Conservation (phyloP, 345 rosid genomes). For the Iberis pinnata region DNA sequence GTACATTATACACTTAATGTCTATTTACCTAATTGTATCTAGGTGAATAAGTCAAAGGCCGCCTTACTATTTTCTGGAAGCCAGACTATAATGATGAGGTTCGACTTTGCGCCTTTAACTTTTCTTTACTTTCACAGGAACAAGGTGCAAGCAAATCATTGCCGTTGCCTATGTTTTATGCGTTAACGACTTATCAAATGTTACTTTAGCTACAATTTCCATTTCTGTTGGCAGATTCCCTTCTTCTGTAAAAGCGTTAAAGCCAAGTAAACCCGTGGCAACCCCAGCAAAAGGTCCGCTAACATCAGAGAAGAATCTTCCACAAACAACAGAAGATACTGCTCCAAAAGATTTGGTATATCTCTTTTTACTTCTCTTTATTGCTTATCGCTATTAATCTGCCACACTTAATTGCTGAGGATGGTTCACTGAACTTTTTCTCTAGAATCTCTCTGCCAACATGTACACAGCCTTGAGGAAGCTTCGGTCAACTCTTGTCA, state of each 20-base stretch:
- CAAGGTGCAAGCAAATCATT: conserved; percentile 7
- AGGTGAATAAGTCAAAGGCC: conserved; percentile 80
- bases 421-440: conserved; percentile 11
- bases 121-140: conserved; percentile 12
- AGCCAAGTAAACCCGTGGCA: conserved; percentile 45
- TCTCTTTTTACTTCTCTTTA: conserved; percentile 8
- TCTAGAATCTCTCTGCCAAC: conserved; percentile 67
- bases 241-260: conserved; percentile 49
- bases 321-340: conserved; percentile 35
- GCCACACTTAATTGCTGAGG: conserved; percentile 3
- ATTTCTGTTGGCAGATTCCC: conserved; percentile 55
- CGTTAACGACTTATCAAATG: background rate
- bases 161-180: background rate
- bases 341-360: conserved; percentile 65
- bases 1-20: background rate
- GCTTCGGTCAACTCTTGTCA: conserved; percentile 70
- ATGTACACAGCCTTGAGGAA: conserved; percentile 57
- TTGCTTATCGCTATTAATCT: conserved; percentile 10
- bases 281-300: conserved; percentile 66
- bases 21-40: conserved; percentile 21
- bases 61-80: conserved; percentile 41
- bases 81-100: conserved; percentile 64
- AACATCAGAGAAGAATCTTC: conserved; percentile 40
- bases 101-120: conserved; percentile 17
- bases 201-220: conserved; percentile 9